Conservation (phyloP, 208 protist species). For the Leishmania turanica region DNA sequence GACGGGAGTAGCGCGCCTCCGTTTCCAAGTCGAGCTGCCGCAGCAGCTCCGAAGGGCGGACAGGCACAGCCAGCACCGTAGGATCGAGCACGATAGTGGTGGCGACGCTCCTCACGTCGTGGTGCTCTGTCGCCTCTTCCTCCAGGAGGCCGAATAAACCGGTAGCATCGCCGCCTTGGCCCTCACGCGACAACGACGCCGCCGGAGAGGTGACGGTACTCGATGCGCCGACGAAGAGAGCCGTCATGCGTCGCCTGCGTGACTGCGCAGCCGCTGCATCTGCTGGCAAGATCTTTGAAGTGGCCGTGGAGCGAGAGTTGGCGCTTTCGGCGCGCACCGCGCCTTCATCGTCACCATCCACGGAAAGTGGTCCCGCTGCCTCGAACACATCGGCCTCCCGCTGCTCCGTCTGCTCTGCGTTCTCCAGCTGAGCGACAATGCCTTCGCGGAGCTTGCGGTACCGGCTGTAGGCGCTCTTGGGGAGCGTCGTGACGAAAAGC, state of each 20-base stretch:
- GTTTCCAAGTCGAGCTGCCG: conserved; percentile 26
- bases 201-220: neutral
- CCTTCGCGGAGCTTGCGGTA: conserved; percentile 21
- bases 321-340: neutral
- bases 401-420: conserved; percentile 15
- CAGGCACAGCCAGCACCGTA: conserved; percentile 6
- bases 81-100: neutral
- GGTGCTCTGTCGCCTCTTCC: neutral
- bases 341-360: neutral
- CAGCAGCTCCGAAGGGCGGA: conserved; percentile 30
- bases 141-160: neutral
- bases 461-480: conserved; percentile 21
- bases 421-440: conserved; percentile 21
- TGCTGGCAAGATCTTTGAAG: neutral
- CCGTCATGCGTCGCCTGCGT: conserved; percentile 14
- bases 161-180: neutral
- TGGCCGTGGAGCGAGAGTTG: neutral
- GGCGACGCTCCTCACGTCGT: neutral
- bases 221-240: conserved; percentile 16
- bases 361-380: neutral
- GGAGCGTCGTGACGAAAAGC: conserved; percentile 29
- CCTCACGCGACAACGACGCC: neutral
- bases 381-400: neutral
- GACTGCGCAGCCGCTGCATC: neutral
- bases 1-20: conserved; percentile 34